Conservation (phyloP, 2,329 filamentous ascomycete species). For the Cadophora malorum region DNA sequence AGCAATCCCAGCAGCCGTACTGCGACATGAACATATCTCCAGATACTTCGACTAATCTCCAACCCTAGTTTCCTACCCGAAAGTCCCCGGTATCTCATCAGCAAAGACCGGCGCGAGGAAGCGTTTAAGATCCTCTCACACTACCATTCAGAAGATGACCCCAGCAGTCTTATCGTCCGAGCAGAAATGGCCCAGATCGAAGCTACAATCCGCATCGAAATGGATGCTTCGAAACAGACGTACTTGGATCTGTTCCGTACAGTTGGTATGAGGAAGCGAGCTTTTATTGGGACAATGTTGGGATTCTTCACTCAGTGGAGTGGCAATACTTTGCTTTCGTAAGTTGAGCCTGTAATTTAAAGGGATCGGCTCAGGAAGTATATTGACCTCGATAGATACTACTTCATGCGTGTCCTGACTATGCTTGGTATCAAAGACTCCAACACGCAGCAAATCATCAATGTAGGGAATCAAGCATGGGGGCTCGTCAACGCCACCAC, state of each 20-base stretch:
- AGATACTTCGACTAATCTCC: background rate
- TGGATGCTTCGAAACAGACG: constrained; percentile 57
- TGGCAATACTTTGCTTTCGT: constrained; percentile 53
- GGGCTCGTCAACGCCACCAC: constrained; percentile 51
- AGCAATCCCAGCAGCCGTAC: background rate
- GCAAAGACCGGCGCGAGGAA: constrained; percentile 62
- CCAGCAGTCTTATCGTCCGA: constrained; percentile 57
- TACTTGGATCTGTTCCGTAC: constrained; percentile 60
- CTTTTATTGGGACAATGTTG: constrained; percentile 55
- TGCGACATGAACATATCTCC: background rate
- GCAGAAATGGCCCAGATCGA: constrained; percentile 67
- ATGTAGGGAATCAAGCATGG: constrained; percentile 47
- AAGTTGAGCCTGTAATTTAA: constrained; percentile 33
- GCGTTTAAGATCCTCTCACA: constrained; percentile 59
- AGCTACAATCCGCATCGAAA: constrained; percentile 60
- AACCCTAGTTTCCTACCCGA: constrained; percentile 56
- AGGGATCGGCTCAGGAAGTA: no score
- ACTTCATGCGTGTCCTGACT: constrained; percentile 54
- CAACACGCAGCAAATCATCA: background rate
- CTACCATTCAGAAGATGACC: constrained; percentile 61
- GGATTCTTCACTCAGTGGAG: constrained; percentile 62
- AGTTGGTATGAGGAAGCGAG: constrained; percentile 55
- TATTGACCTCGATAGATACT: constrained; percentile 40
- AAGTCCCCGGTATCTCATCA: constrained; percentile 62
- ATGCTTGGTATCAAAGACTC: constrained; percentile 52